phyloP scores from a whole-genome alignment of 805 yeast species.

The Pichia deserticola region DNA sequence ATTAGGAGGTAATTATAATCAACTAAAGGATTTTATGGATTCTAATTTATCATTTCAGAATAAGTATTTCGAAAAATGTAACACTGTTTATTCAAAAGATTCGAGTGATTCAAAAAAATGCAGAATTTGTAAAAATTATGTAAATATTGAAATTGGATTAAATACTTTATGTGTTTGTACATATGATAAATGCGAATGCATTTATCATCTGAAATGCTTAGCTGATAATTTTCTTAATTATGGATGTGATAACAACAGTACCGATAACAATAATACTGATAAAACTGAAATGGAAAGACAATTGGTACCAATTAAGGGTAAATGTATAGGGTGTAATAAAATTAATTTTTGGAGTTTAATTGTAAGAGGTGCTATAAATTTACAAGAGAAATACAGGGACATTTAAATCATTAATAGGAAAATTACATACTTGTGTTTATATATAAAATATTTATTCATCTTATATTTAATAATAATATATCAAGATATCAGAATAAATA shows the following conservation, averaged over 20 bases:
- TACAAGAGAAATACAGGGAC: constrained; percentile 1
- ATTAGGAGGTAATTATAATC: constrained; percentile 26
- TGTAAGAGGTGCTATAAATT: constrained; percentile 12
- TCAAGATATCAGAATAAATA: too few relatives aligned
- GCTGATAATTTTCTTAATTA: constrained; percentile 9
- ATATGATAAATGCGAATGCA: constrained; percentile 20
- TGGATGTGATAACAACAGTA: not conserved
- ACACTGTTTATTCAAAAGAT: constrained; percentile 5
- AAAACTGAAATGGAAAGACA: constrained; percentile 7
- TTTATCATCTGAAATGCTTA: constrained; percentile 32
- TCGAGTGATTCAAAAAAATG: constrained; percentile 7
- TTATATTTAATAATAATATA: too few relatives aligned
- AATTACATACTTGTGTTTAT: not conserved
- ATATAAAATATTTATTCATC: not conserved
- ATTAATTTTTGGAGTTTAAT: constrained; percentile 25
- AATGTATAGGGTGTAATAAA: constrained; percentile 19
- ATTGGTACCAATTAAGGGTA: constrained; percentile 22
- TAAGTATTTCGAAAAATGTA: constrained; percentile 14
- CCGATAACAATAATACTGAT: too few relatives aligned
- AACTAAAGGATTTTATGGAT: constrained; percentile 18
- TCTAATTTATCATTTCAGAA: constrained; percentile 8
- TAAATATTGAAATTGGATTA: constrained; percentile 7
- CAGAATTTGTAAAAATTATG: constrained; percentile 11
- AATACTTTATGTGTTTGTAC: constrained; percentile 20
- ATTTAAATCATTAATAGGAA: not conserved